These are phyloP conservation scores for Saccharum spontaneum DNA, from an alignment of 176 grass and related monocot genomes.

Conservation along the genomic window DNA sequence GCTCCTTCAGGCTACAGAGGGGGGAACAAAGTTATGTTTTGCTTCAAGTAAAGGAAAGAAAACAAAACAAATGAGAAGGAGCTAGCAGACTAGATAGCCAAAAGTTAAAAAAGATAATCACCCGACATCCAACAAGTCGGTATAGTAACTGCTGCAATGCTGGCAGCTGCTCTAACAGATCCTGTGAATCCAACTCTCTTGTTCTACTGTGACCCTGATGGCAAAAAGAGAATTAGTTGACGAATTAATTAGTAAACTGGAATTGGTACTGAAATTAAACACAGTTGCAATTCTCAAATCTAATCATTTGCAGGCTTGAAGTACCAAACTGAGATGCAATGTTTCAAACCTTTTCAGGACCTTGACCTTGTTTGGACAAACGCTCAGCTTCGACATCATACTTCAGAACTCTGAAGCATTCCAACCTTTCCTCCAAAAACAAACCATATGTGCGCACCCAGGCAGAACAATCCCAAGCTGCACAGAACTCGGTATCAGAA, in stretches of 20 bases:
- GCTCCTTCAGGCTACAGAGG: constrained; percentile 79
- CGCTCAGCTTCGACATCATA: constrained; percentile 98
- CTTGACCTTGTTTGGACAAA: constrained; percentile 78
- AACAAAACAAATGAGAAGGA: not conserved
- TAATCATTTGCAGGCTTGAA: not conserved
- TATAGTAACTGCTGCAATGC: constrained; percentile 97
- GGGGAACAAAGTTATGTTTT: constrained; percentile 14
- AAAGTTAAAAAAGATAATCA: constrained; percentile 42
- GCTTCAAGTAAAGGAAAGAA: not conserved
- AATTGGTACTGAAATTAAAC: not conserved
- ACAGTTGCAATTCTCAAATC: not conserved
- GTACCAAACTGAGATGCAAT: constrained; percentile 21
- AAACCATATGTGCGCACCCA: constrained; percentile 95
- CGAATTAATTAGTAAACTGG: not conserved
- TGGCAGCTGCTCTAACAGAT: constrained; percentile 91
- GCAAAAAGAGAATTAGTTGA: constrained; percentile 23
- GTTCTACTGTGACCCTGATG: constrained; percentile 91
- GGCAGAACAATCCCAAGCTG: constrained; percentile 98
- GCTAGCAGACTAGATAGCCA: not conserved
- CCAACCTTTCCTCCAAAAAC: constrained; percentile 97
- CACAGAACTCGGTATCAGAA: constrained; percentile 23
- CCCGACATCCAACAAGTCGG: constrained; percentile 88
- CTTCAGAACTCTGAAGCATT: constrained; percentile 90
- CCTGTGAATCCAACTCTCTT: constrained; percentile 79
- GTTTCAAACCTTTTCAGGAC: constrained; percentile 83